Percentiles rank a stretch among this genome's conserved stretches.
Conservation (phyloP, 169 alveolate species). For the Blepharisma undulans region DNA sequence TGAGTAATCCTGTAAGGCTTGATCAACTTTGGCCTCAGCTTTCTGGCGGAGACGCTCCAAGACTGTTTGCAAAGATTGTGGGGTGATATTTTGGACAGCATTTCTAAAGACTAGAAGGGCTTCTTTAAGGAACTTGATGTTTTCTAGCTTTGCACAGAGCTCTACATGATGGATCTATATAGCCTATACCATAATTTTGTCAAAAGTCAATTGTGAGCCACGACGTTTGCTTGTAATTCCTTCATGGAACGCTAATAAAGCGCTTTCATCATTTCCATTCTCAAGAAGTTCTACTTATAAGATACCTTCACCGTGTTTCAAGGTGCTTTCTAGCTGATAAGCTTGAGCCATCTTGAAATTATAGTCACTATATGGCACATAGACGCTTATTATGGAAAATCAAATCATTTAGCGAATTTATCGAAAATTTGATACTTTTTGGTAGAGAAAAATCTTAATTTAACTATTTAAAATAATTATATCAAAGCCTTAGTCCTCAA, state of each 20-base stretch:
- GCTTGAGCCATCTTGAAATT: not conserved
- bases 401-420: not conserved
- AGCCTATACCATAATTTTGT: constrained; percentile 12
- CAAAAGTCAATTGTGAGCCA: not conserved
- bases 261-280: constrained; percentile 14
- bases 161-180: constrained; percentile 43
- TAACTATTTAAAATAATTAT: too few relatives aligned
- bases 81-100: constrained; percentile 43
- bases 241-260: constrained; percentile 20
- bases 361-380: not conserved
- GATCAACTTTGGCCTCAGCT: constrained; percentile 14
- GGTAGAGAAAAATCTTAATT: too few relatives aligned
- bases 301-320: constrained; percentile 9
- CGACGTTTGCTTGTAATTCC: not conserved
- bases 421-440: too few relatives aligned
- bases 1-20: not conserved
- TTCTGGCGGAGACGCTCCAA: constrained; percentile 19
- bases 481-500: not conserved
- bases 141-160: constrained; percentile 44
- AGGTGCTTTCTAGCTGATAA: constrained; percentile 1
- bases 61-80: constrained; percentile 27
- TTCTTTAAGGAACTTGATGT: constrained; percentile 52
- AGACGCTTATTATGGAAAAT: not conserved
- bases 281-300: not conserved
- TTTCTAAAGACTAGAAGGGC: constrained; percentile 69